phyloP scores from a whole-genome alignment of 176 grass and related monocot species.

The Poa pratensis region DNA sequence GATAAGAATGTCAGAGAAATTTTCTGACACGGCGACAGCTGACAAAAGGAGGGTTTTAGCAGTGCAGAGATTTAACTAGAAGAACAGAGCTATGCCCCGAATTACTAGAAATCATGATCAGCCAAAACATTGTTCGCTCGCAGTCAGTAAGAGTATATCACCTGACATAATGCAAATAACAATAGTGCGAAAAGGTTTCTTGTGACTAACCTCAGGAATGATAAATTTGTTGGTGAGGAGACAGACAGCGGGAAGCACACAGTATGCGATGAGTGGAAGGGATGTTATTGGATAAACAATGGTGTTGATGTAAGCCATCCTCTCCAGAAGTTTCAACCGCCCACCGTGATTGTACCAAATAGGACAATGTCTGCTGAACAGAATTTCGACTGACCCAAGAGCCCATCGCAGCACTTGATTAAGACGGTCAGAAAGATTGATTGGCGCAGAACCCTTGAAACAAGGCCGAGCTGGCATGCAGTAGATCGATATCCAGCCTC shows the following conservation, averaged over 20 bases:
- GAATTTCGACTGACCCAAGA: slow-evolving; percentile 94
- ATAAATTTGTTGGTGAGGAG: slow-evolving; percentile 99
- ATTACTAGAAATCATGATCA: background rate
- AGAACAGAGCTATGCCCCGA: background rate
- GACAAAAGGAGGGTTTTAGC: background rate
- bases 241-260: slow-evolving; percentile 97
- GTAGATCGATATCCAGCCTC: slow-evolving; percentile 96
- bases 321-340: slow-evolving; percentile 88
- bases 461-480: slow-evolving; percentile 88
- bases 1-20: slow-evolving; percentile 31
- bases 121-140: background rate
- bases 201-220: slow-evolving; percentile 82
- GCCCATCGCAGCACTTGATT: slow-evolving; percentile 97
- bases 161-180: background rate
- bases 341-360: slow-evolving; percentile 93
- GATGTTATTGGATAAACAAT: slow-evolving; percentile 98
- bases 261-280: slow-evolving; percentile 90
- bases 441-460: slow-evolving; percentile 93
- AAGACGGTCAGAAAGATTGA: slow-evolving; percentile 99
- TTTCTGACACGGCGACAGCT: background rate
- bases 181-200: background rate
- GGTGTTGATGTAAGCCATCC: slow-evolving; percentile 97
- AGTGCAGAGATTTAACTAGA: slow-evolving; percentile 2
- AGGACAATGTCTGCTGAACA: slow-evolving; percentile 94
- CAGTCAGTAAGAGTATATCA: background rate